Base-by-base conservation (phyloP, 2,329 filamentous ascomycete species). In the Calonectria montana region DNA sequence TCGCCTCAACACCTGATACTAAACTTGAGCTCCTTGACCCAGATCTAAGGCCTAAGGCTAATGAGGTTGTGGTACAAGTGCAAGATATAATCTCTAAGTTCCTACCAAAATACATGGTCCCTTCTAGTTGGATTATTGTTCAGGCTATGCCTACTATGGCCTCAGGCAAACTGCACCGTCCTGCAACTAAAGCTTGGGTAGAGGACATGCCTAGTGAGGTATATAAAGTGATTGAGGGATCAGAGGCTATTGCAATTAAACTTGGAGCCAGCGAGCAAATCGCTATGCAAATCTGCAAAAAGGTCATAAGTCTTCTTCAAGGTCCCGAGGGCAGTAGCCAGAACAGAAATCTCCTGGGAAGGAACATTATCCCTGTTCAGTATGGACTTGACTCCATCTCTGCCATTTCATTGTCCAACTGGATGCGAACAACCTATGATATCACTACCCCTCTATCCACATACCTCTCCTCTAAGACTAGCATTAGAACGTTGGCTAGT, bases 101-200 rank as follows among this genome's bases (percentile, higher is more conserved):
- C 0, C 75, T 76, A 3, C 75, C 75, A 0, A 69, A 73, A 2
- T 77, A 73, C 3, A 77, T 77, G 75, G 23, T 77, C 1, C 75
- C 75, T 1, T 77, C 73, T 0, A 50, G n/a, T 0, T 77, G 75
- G 75, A 37, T 77, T 2, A 63, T 69, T 1, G 75, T 76, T 0
- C 41, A 68, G 2, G 23, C 47, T 1, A 73, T 77, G 12, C 75
- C 75, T 0, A 55, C 75, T 7, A 21, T 76, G 1, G 21, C 76
- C 0, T 77, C 75, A 3, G 75, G 75, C 0, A 77, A 77, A 35
- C 43, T 77, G 0, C 73, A 77, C 4, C 74, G 75, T 41, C 23
- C 83, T 75, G 81, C 71, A 72, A 81, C 86, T 16, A 81, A 81
- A 2, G 75, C 76, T 2, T 89, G 88, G 88, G 71, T 89, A 3